Base-by-base conservation (phyloP, 768 basidiomycete species). In the Tricholoma furcatifolium region DNA sequence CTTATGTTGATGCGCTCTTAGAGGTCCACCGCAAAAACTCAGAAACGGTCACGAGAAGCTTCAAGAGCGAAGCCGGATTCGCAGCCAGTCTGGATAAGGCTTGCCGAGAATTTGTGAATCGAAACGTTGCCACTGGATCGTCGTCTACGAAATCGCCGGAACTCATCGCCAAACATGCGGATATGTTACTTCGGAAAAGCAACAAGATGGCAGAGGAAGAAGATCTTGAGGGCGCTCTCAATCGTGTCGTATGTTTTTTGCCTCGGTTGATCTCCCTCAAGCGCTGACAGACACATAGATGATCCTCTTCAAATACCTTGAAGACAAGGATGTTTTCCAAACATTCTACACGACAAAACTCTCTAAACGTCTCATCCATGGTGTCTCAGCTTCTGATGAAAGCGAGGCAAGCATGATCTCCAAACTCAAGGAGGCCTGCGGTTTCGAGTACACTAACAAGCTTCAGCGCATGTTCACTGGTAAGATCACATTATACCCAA, bases 261-360 rank as follows among this genome's bases (percentile, higher is more conserved):
- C 55, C 56, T 70, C 31, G 5, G 15, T 32, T 58, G 64, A 2
- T 67, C 2, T 6, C 21, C 6, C 47, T 34, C 23, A 18, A 6
- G 23, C 69, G 7, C 38, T 68, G 43, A 55, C 67, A 72, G 53
- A 53, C 12, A 34, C 57, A 2, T 64, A 99, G 97, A 98, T 99
- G 97, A 79, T 95, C 27, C 75, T 98, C 48, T 99, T 99, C 88
- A 96, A 96, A 70, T 98, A 98, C 68, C 87, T 99, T 60, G 94
- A 97, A 68, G 96, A 99, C 76, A 98, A 98, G 77, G 97, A 99
- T 60, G 94, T 98, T 14, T 99, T 98, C 87, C 95, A 98, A 69
- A 92, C 91, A 15, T 99, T 97, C 80, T 99, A 99, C 76, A 91
- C 90, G 24, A 97, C 93, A 60, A 96, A 95, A 72, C 76, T 99